Evolutionary conservation across 2,329 filamentous ascomycete species (phyloP).

Genomic region (Fusarium sp.): DNA sequence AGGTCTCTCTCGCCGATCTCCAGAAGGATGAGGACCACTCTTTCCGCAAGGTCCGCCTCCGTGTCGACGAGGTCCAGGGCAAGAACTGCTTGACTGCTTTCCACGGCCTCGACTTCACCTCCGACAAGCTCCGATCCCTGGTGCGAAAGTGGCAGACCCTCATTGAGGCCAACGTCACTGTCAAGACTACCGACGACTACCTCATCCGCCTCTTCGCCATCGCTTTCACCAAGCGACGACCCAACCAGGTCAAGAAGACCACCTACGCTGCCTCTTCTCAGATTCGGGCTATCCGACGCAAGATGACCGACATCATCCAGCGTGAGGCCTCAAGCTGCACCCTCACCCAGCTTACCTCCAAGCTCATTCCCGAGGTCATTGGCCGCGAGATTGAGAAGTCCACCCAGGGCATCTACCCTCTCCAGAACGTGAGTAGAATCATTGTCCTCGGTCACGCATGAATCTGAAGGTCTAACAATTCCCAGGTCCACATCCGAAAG

Average conservation of each 20-base stretch:
- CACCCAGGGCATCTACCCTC: conserved; percentile 98
- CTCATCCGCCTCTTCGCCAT: conserved; percentile 99
- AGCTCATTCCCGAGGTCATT: conserved; percentile 99
- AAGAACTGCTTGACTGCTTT: conserved; percentile 99
- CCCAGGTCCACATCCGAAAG: conserved; percentile 98
- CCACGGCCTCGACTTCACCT: conserved; percentile 99
- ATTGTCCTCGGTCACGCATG: not conserved
- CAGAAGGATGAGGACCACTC: conserved; percentile 99
- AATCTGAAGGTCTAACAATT: conserved; percentile 4
- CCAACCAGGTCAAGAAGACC: conserved; percentile 99
- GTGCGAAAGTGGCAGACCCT: conserved; percentile 99
- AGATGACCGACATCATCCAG: conserved; percentile 99
- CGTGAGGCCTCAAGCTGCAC: conserved; percentile 95
- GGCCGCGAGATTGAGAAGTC: conserved; percentile 99
- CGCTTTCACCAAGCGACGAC: conserved; percentile 98
- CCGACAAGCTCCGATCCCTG: conserved; percentile 98
- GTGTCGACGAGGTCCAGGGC: conserved; percentile 98
- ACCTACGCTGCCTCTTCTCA: conserved; percentile 97
- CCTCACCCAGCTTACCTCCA: conserved; percentile 94
- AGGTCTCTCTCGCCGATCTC: conserved; percentile 98
- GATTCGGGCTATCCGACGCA: conserved; percentile 97
- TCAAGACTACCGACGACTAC: conserved; percentile 99
- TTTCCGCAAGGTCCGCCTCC: conserved; percentile 99
- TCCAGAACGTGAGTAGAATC: conserved; percentile 84
- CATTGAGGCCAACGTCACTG: conserved; percentile 99